phyloP scores from a whole-genome alignment of 257 asterid species.

The Nicotiana knightiana region DNA sequence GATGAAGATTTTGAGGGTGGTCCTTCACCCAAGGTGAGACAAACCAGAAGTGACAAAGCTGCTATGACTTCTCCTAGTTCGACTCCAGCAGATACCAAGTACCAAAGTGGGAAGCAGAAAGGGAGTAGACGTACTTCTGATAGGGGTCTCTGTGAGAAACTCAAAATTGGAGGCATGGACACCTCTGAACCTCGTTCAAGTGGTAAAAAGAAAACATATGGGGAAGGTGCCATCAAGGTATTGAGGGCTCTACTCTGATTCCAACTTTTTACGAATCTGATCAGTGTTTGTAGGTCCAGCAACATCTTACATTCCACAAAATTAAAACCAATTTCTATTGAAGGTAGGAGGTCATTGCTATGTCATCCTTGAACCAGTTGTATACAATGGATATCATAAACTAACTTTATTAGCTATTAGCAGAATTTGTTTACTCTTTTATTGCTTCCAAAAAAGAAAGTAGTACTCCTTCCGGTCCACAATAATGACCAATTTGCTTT shows the following conservation, averaged over 20 bases:
- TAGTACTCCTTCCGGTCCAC: background rate
- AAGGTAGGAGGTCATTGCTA: background rate
- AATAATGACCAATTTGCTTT: no score
- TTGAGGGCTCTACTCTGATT: slow-evolving; percentile 6
- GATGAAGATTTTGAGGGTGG: slow-evolving; percentile 76
- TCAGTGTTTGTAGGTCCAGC: background rate
- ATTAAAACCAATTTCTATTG: background rate
- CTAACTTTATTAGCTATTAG: background rate
- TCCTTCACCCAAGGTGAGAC: slow-evolving; percentile 42
- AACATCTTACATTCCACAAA: background rate
- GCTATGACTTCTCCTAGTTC: slow-evolving; percentile 19
- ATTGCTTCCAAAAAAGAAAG: background rate
- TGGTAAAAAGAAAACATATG: slow-evolving; percentile 45
- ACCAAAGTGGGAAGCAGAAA: slow-evolving; percentile 22
- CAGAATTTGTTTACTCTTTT: background rate
- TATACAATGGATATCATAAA: background rate
- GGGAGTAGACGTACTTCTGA: slow-evolving; percentile 19
- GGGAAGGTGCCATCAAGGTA: slow-evolving; percentile 70
- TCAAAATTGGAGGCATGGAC: slow-evolving; percentile 16
- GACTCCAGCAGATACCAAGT: slow-evolving; percentile 24
- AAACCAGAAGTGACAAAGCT: slow-evolving; percentile 27
- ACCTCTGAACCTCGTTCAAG: slow-evolving; percentile 36
- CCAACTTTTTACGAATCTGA: background rate
- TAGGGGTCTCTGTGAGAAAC: slow-evolving; percentile 17
- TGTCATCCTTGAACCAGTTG: background rate